Conservation (phyloP, 441 rosid genomes). For the Mallotus repandus region DNA sequence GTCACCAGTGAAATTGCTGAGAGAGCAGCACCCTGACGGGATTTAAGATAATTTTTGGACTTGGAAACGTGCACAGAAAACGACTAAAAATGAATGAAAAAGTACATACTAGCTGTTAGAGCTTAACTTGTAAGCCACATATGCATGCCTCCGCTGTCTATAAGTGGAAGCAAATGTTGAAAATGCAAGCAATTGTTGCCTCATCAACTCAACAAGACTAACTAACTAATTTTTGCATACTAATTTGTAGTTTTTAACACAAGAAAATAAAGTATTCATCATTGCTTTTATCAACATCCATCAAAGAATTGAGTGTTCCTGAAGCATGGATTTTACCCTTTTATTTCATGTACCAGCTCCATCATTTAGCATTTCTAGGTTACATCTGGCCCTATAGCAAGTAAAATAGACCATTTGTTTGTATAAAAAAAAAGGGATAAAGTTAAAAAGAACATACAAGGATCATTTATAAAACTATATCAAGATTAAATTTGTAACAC, state of each 20-base stretch:
- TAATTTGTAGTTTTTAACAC: too few relatives aligned
- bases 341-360: background rate
- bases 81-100: too few relatives aligned
- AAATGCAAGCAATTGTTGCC: constrained; percentile 7
- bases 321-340: background rate
- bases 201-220: background rate
- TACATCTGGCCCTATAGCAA: background rate
- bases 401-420: background rate
- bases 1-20: background rate
- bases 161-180: background rate
- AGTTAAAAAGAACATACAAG: too few relatives aligned
- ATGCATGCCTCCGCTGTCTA: background rate
- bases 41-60: too few relatives aligned
- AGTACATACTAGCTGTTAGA: too few relatives aligned
- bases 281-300: too few relatives aligned
- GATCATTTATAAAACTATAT: background rate
- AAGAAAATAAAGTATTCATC: too few relatives aligned
- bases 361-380: background rate
- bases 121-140: constrained; percentile 16
- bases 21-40: too few relatives aligned
- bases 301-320: background rate
- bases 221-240: too few relatives aligned
- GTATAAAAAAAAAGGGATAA: too few relatives aligned
- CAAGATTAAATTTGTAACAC: background rate
- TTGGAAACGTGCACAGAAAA: too few relatives aligned